These are phyloP conservation scores for Ceriops zippeliana DNA, from an alignment of 345 rosid species.

Conservation along the genomic window DNA sequence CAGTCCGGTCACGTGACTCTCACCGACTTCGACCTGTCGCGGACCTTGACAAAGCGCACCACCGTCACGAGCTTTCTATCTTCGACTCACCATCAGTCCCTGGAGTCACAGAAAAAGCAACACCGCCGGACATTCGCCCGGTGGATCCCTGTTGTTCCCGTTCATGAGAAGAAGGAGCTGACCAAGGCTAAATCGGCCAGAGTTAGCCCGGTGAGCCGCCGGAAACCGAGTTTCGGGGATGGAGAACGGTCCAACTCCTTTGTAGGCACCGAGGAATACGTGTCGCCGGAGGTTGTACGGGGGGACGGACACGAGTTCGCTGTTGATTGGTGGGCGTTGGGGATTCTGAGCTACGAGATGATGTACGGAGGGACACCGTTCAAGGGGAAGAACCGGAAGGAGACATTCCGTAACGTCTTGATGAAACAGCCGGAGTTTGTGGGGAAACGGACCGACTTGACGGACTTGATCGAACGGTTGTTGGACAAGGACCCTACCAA, in stretches of 20 bases:
- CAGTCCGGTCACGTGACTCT: constrained; percentile 82
- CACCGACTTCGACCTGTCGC: constrained; percentile 93
- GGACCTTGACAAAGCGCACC: constrained; percentile 37
- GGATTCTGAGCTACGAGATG: constrained; percentile 79
- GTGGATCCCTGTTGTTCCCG: constrained; percentile 34
- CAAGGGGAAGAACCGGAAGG: constrained; percentile 67
- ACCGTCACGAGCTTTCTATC: constrained; percentile 9
- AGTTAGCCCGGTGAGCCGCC: constrained; percentile 78
- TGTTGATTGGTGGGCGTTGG: constrained; percentile 98
- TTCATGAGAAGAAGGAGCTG: constrained; percentile 23
- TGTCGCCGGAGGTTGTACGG: constrained; percentile 79
- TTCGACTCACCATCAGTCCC: neutral
- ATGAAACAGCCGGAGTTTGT: constrained; percentile 54
- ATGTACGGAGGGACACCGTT: constrained; percentile 80
- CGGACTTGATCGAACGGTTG: constrained; percentile 64
- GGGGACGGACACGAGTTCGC: constrained; percentile 91
- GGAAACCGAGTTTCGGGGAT: constrained; percentile 47
- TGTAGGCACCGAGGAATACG: constrained; percentile 93
- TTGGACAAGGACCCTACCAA: constrained; percentile 64
- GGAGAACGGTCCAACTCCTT: constrained; percentile 79
- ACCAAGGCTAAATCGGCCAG: constrained; percentile 74
- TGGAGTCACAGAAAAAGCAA: neutral
- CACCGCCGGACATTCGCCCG: constrained; percentile 31
- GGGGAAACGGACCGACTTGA: constrained; percentile 55
- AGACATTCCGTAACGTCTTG: constrained; percentile 72